A percentile compares a stretch with the other conserved stretches of the same genome.
These are phyloP conservation scores for Aspergillus phoenicis DNA, from an alignment of 2,329 filamentous ascomycete species.

Conservation along the genomic window DNA sequence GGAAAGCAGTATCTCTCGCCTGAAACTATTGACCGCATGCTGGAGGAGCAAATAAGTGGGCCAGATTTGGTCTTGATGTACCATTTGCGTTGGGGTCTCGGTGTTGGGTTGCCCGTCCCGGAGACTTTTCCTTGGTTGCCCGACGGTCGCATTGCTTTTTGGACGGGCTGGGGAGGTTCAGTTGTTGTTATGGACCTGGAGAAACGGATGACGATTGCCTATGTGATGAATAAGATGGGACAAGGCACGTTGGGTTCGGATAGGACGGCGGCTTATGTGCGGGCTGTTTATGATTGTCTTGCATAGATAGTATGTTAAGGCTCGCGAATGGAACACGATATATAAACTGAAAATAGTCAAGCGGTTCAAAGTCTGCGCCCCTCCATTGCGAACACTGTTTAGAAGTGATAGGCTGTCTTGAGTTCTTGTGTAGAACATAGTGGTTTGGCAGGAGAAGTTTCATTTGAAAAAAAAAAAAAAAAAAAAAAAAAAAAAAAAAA, in stretches of 20 bases:
- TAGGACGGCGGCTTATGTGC: conserved; percentile 32
- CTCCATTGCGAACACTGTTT: too few species aligned
- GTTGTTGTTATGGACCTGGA: conserved; percentile 49
- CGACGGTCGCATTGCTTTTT: conserved; percentile 41
- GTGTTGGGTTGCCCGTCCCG: conserved; percentile 42
- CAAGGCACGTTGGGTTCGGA: conserved; percentile 32
- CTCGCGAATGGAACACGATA: too few species aligned
- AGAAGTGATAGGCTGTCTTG: too few species aligned
- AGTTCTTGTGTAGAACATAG: too few species aligned
- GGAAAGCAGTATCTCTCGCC: conserved; percentile 44
- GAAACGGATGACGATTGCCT: conserved; percentile 46
- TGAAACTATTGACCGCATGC: conserved; percentile 48
- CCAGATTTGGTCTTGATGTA: conserved; percentile 43
- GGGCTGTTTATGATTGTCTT: conserved; percentile 33
- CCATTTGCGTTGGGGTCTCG: conserved; percentile 47
- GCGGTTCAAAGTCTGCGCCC: too few species aligned
- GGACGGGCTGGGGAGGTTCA: conserved; percentile 53
- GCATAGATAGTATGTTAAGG: too few species aligned
- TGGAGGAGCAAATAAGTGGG: conserved; percentile 49
- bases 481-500: too few species aligned
- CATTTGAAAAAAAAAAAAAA: too few species aligned
- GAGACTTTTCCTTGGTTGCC: conserved; percentile 29
- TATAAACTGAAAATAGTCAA: too few species aligned
- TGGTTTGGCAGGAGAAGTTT: too few species aligned
- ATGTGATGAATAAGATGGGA: conserved; percentile 52